A percentile compares a stretch with the other conserved stretches of the same genome.
Conservation (phyloP, 257 asterid genomes). For the Paraleonurus japonicus region DNA sequence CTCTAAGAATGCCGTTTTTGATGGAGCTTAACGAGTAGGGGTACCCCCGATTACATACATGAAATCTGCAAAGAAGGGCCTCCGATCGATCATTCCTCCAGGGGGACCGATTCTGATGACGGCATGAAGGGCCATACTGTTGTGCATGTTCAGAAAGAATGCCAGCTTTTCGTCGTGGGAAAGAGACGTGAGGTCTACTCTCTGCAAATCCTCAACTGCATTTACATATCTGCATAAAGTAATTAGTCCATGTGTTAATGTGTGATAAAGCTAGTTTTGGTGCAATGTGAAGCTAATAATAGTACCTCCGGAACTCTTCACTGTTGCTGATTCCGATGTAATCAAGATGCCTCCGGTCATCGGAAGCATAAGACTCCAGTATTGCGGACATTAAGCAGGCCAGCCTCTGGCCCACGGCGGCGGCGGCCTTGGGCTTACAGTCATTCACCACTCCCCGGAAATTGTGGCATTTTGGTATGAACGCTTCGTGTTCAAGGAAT, state of each 20-base stretch:
- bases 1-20: slow-evolving; percentile 76
- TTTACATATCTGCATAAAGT: slow-evolving; percentile 54
- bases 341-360: slow-evolving; percentile 62
- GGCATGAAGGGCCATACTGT: slow-evolving; percentile 88
- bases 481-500: slow-evolving; percentile 87
- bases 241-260: too few relatives aligned
- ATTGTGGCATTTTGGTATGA: slow-evolving; percentile 77
- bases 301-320: slow-evolving; percentile 98
- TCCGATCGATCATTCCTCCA: slow-evolving; percentile 78
- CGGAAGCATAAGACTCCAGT: slow-evolving; percentile 77
- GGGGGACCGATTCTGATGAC: slow-evolving; percentile 84
- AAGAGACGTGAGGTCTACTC: slow-evolving; percentile 56
- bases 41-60: slow-evolving; percentile 79
- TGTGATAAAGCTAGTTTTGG: too few relatives aligned
- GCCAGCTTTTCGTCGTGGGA: slow-evolving; percentile 68
- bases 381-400: slow-evolving; percentile 75
- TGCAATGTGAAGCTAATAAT: too few relatives aligned
- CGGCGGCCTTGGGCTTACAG: slow-evolving; percentile 56
- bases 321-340: slow-evolving; percentile 78
- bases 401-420: slow-evolving; percentile 54
- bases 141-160: slow-evolving; percentile 85
- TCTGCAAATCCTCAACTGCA: slow-evolving; percentile 75
- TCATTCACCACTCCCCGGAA: slow-evolving; percentile 72
- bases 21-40: slow-evolving; percentile 68
- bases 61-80: slow-evolving; percentile 74